Percentiles rank a stretch among this genome's conserved stretches.
phyloP scores from a whole-genome alignment of 257 asterid genomes.

The Eucommia ulmoides region DNA sequence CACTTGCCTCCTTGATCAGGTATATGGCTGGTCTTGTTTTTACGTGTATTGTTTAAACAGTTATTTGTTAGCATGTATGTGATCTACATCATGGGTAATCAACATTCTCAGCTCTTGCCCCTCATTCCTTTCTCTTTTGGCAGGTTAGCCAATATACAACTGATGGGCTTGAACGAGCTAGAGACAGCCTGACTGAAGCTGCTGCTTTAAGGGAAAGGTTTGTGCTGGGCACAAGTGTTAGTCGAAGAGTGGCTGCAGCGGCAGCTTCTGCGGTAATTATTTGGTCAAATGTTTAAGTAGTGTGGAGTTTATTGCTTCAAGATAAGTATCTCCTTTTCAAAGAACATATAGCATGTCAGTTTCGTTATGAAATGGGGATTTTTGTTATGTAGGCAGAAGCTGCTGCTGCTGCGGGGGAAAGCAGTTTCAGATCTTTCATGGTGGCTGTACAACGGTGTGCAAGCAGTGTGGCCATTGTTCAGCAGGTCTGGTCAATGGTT shows the following conservation, averaged over 20 bases:
- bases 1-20: constrained; percentile 94
- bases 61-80: background rate
- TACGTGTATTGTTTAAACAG: background rate
- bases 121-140: constrained; percentile 3
- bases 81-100: background rate
- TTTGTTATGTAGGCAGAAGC: constrained; percentile 74
- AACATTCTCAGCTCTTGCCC: background rate
- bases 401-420: constrained; percentile 99
- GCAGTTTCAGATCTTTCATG: constrained; percentile 95
- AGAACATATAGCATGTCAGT: background rate
- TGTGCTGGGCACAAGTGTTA: constrained; percentile 73
- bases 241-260: constrained; percentile 96
- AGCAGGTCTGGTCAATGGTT: constrained; percentile 56
- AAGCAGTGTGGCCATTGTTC: constrained; percentile 98
- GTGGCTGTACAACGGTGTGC: constrained; percentile 98
- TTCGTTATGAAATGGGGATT: constrained; percentile 11
- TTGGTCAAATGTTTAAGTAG: constrained; percentile 4
- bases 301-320: background rate
- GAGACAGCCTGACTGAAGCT: constrained; percentile 92
- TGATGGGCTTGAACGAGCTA: constrained; percentile 95
- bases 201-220: constrained; percentile 92
- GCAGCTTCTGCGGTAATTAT: constrained; percentile 93
- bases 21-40: constrained; percentile 18
- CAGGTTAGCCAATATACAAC: constrained; percentile 86
- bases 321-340: background rate